Base-by-base conservation (phyloP, 2,329 filamentous ascomycete genomes). In the Canariomyces notabilis region DNA sequence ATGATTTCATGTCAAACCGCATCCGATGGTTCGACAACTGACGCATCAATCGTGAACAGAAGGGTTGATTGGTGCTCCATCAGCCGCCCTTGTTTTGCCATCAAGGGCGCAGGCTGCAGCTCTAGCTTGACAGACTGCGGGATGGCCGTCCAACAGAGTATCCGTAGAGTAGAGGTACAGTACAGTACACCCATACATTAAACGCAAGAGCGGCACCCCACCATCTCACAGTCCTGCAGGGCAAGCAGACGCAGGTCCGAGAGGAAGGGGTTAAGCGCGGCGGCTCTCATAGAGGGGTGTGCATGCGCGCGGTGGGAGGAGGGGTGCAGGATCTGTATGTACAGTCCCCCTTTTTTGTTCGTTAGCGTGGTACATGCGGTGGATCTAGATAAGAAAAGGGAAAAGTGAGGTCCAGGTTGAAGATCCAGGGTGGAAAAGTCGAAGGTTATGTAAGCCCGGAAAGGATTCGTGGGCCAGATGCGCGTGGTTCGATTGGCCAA, bases 171-270 rank as follows among this genome's bases (percentile, higher is more conserved):
- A n/a, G n/a, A n/a, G n/a, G n/a, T n/a, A n/a, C n/a, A n/a, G n/a
- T n/a, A n/a, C n/a, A n/a, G n/a, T n/a, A n/a, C n/a, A n/a, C n/a
- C n/a, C n/a, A n/a, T n/a, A n/a, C n/a, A n/a, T n/a, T n/a, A n/a
- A n/a, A n/a, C n/a, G n/a, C 11, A 31, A 20, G 32, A 19, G 49
- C n/a, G 32, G 20, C 39, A 43, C 33, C 26, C 26, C 26, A 42
- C 46, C 21, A n/a, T n/a, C 38, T 38, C 37, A 46, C 34, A 36
- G 29, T 11, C 57, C 60, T 57, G 57, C 48, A 54, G 51, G 21
- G 35, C 35, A 39, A 51, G 58, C 52, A 64, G 63, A 68, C 61
- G 67, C 67, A 70, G 67, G 67, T 69, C 66, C 67, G 48, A 64
- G 61, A 64, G 57, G 59, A 70, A 64, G 54, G 50, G 64, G 67